These are phyloP conservation scores for Vanrija sp. DNA, from an alignment of 1,284 basidiomycete species.

Conservation along the genomic window DNA sequence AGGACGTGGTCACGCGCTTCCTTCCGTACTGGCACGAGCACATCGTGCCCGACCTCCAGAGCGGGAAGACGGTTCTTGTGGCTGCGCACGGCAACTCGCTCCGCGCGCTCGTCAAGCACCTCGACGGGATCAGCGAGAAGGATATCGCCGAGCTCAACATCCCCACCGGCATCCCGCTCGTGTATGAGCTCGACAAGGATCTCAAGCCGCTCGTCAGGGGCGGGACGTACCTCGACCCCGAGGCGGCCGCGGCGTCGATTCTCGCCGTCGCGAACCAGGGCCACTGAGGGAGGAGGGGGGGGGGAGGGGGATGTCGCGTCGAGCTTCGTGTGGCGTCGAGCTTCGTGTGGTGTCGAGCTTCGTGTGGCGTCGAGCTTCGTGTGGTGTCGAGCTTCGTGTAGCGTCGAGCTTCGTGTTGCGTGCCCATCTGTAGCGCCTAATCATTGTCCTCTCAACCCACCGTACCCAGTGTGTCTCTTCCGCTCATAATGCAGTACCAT, in stretches of 20 bases:
- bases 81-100: conserved; percentile 8
- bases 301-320: no score
- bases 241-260: conserved; percentile 1
- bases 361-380: no score
- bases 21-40: conserved; percentile 1
- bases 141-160: conserved; percentile 6
- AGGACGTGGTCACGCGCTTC: conserved; percentile 7
- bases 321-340: no score
- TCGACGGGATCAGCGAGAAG: conserved; percentile 1
- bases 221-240: conserved; percentile 7
- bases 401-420: no score
- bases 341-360: no score
- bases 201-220: neutral
- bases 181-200: conserved; percentile 6
- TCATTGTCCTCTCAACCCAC: no score
- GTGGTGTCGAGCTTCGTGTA: no score
- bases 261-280: conserved; percentile 2
- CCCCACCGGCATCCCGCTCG: conserved; percentile 3
- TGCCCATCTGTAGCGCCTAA: no score
- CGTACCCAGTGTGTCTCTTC: no score
- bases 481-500: no score
- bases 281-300: neutral
- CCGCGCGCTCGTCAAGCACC: conserved; percentile 5
- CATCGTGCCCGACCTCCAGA: conserved; percentile 1
- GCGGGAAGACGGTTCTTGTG: neutral